Evolutionary conservation across 176 grass and related monocot genomes (phyloP).

Genomic region (Eremochloa ophiuroides): DNA sequence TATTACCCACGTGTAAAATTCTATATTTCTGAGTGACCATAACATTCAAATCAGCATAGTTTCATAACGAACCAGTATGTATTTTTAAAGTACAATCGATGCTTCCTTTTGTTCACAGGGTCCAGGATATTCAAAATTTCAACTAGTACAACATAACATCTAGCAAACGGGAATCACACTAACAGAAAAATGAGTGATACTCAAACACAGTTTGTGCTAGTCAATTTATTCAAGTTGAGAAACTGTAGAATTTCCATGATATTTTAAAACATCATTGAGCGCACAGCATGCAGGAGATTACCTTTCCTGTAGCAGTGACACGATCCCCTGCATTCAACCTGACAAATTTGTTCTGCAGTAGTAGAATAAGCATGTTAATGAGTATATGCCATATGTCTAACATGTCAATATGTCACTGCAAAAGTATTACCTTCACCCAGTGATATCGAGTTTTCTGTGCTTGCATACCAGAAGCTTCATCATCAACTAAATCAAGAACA

Average conservation of each 20-base stretch:
- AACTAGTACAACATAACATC: constrained; percentile 1
- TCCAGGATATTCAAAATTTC: background rate
- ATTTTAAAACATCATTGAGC: background rate
- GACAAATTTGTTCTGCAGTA: constrained; percentile 78
- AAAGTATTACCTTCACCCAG: constrained; percentile 77
- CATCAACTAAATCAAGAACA: constrained; percentile 93
- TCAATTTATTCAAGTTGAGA: constrained; percentile 2
- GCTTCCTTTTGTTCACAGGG: background rate
- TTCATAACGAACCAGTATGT: background rate
- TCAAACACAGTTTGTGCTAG: background rate
- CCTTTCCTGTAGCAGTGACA: constrained; percentile 88
- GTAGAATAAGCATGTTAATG: constrained; percentile 20
- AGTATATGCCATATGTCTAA: constrained; percentile 19
- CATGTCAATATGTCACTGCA: background rate
- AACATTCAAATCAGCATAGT: background rate
- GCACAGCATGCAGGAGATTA: constrained; percentile 23
- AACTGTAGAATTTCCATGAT: background rate
- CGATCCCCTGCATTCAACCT: constrained; percentile 88
- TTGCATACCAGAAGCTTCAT: constrained; percentile 85
- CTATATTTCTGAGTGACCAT: background rate
- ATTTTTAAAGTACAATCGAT: background rate
- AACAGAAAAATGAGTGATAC: background rate
- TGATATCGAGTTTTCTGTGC: constrained; percentile 87
- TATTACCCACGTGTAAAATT: background rate
- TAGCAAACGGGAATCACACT: background rate